Base-by-base conservation (phyloP, 1,284 basidiomycete genomes). In the Pseudozyma sp. region DNA sequence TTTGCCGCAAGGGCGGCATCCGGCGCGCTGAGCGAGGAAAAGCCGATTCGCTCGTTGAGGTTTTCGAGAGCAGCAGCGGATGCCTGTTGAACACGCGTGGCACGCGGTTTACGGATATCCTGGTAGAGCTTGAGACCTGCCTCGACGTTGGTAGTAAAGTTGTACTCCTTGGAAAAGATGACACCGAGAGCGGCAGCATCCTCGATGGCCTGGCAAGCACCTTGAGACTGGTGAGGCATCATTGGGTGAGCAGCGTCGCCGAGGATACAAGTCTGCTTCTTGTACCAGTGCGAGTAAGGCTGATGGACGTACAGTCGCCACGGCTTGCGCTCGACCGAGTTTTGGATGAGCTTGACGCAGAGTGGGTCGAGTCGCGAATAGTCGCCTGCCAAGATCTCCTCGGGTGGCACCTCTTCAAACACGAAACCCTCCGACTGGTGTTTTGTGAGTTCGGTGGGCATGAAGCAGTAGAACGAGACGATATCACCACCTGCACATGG, bases 31-130 rank as follows among this genome's bases (percentile, higher is more conserved):
- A 79, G 60, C 46, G 68, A 75, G 2, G 80, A 80, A 68, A 86
- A 86, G 45, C 85, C 85, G 58, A 86, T 84, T 14, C 85, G 76
- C 75, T 86, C 85, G 64, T 85, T 84, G 64, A 86, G 77, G 66
- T 86, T 83, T 65, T 86, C 85, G 13, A 84, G 82, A 6, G 85
- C 85, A 10, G 81, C 68, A 3, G 74, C 61, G 9, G 75, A 80
- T 14, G 83, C 83, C 24, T 76, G 72, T 68, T 85, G 85, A 3
- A 86, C 85, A n/a, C 84, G 76, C 6, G 84, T 85, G 4, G 85
- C 85, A 39, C 85, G 77, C 0, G 83, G 82, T 67, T 85, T 84
- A 48, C 85, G 77, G 40, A 86, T 79, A 55, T 80, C 73, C 77
- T 86, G 78, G 74, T 85, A 86, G 37, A 85, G 65, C 54, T 70